phyloP scores from a whole-genome alignment of 257 asterid species.

The Coffea canephora region DNA sequence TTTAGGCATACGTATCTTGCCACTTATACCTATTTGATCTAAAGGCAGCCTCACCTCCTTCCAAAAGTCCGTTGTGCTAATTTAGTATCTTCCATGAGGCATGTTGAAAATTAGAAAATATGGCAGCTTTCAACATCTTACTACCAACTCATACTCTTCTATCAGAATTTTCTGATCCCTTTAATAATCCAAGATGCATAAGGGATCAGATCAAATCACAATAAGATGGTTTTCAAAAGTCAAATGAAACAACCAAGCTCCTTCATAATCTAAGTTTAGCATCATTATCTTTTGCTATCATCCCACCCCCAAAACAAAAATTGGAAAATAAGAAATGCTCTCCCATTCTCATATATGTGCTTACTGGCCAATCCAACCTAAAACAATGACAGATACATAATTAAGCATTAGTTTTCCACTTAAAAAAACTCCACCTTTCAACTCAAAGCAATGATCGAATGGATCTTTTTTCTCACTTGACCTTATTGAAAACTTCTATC shows the following conservation, averaged over 20 bases:
- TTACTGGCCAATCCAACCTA: not conserved
- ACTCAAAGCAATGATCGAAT: not conserved
- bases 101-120: too few species aligned
- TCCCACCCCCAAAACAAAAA: not conserved
- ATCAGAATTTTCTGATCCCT: not conserved
- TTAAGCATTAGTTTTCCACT: not conserved
- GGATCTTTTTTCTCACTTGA: not conserved
- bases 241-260: not conserved
- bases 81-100: too few species aligned
- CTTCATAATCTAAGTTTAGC: not conserved
- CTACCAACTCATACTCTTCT: not conserved
- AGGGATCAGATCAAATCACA: not conserved
- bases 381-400: not conserved
- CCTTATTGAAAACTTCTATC: not conserved
- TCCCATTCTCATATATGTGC: not conserved
- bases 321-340: not conserved
- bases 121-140: too few species aligned
- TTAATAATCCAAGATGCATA: not conserved
- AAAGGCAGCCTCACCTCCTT: not conserved
- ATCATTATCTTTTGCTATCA: not conserved
- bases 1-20: not conserved
- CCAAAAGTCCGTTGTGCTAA: not conserved
- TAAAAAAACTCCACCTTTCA: not conserved
- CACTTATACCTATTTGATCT: not conserved
- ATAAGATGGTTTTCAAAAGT: not conserved